Evolutionary conservation across 345 rosid species (phyloP).

Genomic region (Pistacia vera): DNA sequence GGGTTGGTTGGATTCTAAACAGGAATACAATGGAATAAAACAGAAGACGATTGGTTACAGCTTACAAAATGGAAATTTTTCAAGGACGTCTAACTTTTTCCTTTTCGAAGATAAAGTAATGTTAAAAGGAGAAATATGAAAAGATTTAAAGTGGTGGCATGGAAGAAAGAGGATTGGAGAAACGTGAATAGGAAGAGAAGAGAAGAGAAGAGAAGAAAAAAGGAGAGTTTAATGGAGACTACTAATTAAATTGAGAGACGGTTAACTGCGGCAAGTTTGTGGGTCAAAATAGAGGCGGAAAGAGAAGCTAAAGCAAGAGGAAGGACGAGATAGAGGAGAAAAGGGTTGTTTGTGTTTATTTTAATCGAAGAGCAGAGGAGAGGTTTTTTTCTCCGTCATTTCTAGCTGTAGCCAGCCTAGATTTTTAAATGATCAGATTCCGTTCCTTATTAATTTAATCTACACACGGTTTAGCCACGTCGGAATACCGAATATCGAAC

Average conservation of each 20-base stretch:
- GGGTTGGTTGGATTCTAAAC: not conserved
- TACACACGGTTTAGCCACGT: slow-evolving; percentile 16
- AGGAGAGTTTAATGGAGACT: not conserved
- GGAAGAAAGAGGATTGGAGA: not conserved
- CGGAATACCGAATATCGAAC: not conserved
- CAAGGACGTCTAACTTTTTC: not conserved
- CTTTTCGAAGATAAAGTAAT: not conserved
- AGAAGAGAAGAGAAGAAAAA: not conserved
- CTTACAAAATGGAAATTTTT: not conserved
- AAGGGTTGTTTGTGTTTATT: not conserved
- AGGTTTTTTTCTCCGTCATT: not conserved
- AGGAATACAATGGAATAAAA: not conserved
- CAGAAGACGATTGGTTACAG: not conserved
- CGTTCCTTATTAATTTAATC: not conserved
- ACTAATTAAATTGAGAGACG: slow-evolving; percentile 1
- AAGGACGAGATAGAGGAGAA: not conserved
- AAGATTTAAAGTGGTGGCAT: too few relatives aligned
- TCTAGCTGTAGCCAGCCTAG: not conserved
- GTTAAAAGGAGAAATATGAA: not conserved
- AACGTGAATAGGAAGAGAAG: not conserved
- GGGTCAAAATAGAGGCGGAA: slow-evolving; percentile 4
- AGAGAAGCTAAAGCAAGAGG: not conserved
- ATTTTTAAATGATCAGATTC: not conserved
- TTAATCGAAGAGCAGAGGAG: not conserved
- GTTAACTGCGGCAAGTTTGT: slow-evolving; percentile 10